phyloP scores from a whole-genome alignment of 208 protist genomes.

The Crithidia acanthocephali region DNA sequence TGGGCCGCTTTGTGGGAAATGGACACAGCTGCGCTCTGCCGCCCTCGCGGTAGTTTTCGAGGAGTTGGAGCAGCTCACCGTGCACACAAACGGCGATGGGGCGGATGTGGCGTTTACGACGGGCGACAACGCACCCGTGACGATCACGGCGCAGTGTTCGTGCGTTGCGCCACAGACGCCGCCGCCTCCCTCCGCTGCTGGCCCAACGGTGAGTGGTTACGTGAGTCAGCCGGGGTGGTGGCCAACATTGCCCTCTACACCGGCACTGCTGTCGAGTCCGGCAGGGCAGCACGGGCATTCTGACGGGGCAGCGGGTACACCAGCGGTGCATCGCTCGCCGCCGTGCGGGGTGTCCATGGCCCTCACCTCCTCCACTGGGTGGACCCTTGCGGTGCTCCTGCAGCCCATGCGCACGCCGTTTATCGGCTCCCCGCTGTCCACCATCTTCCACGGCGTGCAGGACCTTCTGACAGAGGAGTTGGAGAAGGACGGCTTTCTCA shows the following conservation, averaged over 20 bases:
- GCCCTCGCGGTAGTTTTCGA: conserved; percentile 46
- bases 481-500: conserved; percentile 30
- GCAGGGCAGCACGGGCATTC: no score
- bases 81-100: background rate
- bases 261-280: background rate
- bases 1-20: conserved; percentile 16
- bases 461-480: conserved; percentile 41
- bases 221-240: conserved; percentile 1
- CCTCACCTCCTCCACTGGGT: conserved; percentile 46
- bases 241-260: background rate
- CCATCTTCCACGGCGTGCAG: conserved; percentile 54
- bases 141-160: conserved; percentile 19
- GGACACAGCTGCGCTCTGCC: conserved; percentile 44
- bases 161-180: background rate
- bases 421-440: conserved; percentile 52
- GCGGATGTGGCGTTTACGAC: conserved; percentile 2
- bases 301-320: background rate
- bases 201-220: conserved; percentile 18
- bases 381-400: conserved; percentile 56
- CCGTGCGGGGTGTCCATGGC: conserved; percentile 32
- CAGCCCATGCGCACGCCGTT: conserved; percentile 48
- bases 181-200: background rate
- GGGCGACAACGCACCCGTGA: conserved; percentile 1
- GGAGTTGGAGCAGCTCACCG: conserved; percentile 1
- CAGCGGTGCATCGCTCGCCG: no score